phyloP scores from a whole-genome alignment of 495 filamentous ascomycete species.

The Podospora conica region DNA sequence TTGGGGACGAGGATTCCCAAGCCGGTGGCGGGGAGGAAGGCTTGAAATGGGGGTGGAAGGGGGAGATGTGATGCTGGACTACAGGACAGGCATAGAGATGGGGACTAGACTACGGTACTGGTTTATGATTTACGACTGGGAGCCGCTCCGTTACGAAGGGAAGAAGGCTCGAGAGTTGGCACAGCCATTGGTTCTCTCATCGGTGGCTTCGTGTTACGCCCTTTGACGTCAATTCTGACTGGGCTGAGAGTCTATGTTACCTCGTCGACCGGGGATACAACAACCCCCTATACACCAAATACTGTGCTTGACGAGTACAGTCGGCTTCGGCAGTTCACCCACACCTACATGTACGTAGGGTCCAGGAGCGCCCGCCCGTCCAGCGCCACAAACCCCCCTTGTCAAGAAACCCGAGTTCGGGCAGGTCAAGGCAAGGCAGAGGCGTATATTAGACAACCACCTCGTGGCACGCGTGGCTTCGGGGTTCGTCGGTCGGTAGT shows the following conservation, averaged over 20 bases:
- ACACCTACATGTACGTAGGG: background rate
- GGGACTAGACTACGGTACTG: background rate
- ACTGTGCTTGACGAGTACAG: background rate
- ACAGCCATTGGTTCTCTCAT: background rate
- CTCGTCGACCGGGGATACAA: background rate
- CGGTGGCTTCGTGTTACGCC: background rate
- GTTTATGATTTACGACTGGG: background rate
- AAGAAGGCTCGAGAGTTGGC: background rate
- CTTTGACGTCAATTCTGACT: background rate
- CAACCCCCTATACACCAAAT: background rate
- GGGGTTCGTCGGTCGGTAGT: background rate
- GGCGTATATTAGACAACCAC: background rate
- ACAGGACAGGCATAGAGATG: background rate
- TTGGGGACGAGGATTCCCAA: slow-evolving; percentile 48
- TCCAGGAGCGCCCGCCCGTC: background rate
- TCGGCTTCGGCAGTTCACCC: background rate
- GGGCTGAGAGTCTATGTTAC: background rate
- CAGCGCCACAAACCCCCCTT: background rate
- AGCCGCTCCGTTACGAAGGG: background rate
- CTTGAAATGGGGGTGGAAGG: background rate
- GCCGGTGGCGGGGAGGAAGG: background rate
- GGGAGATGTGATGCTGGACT: background rate
- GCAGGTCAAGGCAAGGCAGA: background rate
- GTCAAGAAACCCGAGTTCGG: too few relatives aligned
- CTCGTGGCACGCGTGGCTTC: background rate